A percentile compares a stretch with the other conserved stretches of the same genome.
Conservation (phyloP, 768 basidiomycete species). For the Boletus pseudopeckii region DNA sequence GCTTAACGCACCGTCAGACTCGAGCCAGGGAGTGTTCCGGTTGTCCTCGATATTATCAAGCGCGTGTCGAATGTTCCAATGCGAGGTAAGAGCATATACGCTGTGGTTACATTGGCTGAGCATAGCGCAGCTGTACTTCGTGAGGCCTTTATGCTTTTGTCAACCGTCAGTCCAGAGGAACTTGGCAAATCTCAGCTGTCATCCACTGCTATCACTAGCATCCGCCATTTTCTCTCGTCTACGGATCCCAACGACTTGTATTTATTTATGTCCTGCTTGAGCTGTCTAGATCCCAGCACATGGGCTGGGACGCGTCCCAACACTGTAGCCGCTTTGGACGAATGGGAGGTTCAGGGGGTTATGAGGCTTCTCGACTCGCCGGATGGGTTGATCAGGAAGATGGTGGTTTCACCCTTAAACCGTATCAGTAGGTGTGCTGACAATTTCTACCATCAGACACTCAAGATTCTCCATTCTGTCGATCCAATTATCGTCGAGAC, state of each 20-base stretch:
- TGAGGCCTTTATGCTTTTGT: conserved; percentile 34
- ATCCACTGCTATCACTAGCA: conserved; percentile 37
- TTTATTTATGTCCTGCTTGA: conserved; percentile 63
- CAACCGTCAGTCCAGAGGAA: conserved; percentile 19
- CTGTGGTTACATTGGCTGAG: conserved; percentile 15
- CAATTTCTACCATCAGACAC: conserved; percentile 43
- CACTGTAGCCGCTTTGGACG: conserved; percentile 55
- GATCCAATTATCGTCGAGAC: conserved; percentile 57
- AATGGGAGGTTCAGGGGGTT: conserved; percentile 67
- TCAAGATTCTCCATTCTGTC: conserved; percentile 53
- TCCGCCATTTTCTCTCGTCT: conserved; percentile 60
- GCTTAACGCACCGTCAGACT: conserved; percentile 19
- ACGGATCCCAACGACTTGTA: conserved; percentile 58
- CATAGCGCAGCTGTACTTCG: conserved; percentile 28
- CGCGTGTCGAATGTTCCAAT: conserved; percentile 19
- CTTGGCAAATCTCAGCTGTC: conserved; percentile 17
- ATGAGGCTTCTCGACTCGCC: conserved; percentile 64
- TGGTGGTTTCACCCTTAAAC: conserved; percentile 38
- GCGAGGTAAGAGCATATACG: conserved; percentile 21
- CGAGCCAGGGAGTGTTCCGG: conserved; percentile 14
- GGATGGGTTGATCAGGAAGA: conserved; percentile 56
- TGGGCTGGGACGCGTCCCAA: conserved; percentile 67
- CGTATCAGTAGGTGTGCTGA: background rate
- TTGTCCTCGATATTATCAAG: conserved; percentile 27
- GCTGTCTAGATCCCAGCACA: conserved; percentile 49